Evolutionary conservation across 2,329 filamentous ascomycete genomes (phyloP), one percentile per base, ranked within the genome.

Genomic region (Chalara sp.): DNA sequence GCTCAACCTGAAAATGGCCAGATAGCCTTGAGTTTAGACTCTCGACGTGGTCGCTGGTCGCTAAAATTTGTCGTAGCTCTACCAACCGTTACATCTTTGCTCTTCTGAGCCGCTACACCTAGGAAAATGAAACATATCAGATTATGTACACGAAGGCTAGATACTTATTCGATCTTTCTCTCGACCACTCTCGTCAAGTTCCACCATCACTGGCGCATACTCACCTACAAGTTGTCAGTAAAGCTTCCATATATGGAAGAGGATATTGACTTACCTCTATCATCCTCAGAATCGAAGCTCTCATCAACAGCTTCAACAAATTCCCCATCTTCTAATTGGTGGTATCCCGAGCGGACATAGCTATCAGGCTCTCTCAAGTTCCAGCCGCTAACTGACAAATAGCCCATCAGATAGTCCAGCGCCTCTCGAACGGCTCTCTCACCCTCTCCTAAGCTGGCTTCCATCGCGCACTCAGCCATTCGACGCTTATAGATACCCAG

Each of bases 401-500:
- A 76, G 6, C 67, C 63, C 58, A 76, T 75, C 2, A 83, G 65
- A 5, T 68, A 68, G 8, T 60, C 60, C 58, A 83, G 81, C 4
- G 75, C 73, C 5, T 68, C 66, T 11, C 71, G 70, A 6, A 78
- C 73, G 1, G 66, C 68, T 2, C 67, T 65, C 52, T 76, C 72
- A 6, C 73, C 71, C 0, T 64, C 54, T 2, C 70, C 70, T 39
- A 69, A 59, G 5, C 55, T 50, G 8, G 59, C 56, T 8, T 67
- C 68, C 5, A 1, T 61, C 63, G 5, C 69, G 62, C 4, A 79
- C 58, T 79, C 76, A 37, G 76, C 70, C 7, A 84, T 65, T 6
- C 74, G 72, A 2, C 72, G 70, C 57, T 77, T 79, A 68, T 81
- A 84, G 7, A 74, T 68, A 0, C 71, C 75, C 43, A 84, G 68